phyloP scores from a whole-genome alignment of 2,329 filamentous ascomycete genomes.

The Xylaria digitata region DNA sequence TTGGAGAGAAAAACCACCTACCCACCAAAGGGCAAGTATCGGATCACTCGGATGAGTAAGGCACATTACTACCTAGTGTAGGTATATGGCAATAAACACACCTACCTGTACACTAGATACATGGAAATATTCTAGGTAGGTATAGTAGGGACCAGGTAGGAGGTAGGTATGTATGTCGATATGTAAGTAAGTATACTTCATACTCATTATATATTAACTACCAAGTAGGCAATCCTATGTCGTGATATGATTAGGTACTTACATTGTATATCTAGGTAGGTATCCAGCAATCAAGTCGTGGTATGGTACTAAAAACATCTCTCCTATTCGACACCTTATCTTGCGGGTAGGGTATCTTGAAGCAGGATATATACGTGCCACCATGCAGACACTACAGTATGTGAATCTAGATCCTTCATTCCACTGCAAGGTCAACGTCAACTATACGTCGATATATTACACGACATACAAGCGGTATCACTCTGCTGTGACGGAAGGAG shows the following conservation, averaged over 20 bases:
- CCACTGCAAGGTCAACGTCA: neutral
- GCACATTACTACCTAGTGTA: too few relatives aligned
- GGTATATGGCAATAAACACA: too few relatives aligned
- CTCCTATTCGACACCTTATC: neutral
- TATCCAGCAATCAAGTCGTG: neutral
- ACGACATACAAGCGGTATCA: neutral
- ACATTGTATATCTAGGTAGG: neutral
- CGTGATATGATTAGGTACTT: neutral
- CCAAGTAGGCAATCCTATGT: neutral
- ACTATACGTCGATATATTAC: neutral
- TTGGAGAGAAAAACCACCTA: too few relatives aligned
- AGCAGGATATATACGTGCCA: neutral
- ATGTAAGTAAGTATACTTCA: neutral
- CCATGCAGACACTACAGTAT: neutral
- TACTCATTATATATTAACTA: too few relatives aligned
- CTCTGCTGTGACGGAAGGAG: neutral
- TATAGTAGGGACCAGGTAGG: neutral
- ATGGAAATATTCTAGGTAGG: neutral
- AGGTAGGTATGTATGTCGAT: neutral
- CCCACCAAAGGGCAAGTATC: too few relatives aligned
- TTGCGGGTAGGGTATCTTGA: conserved; percentile 2
- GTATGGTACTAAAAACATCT: neutral
- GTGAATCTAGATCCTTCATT: neutral
- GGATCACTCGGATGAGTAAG: too few relatives aligned
- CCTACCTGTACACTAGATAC: neutral